Evolutionary conservation across 768 basidiomycete genomes (phyloP), one percentile per base, ranked within the genome.

Genomic region (Suillus americanus): DNA sequence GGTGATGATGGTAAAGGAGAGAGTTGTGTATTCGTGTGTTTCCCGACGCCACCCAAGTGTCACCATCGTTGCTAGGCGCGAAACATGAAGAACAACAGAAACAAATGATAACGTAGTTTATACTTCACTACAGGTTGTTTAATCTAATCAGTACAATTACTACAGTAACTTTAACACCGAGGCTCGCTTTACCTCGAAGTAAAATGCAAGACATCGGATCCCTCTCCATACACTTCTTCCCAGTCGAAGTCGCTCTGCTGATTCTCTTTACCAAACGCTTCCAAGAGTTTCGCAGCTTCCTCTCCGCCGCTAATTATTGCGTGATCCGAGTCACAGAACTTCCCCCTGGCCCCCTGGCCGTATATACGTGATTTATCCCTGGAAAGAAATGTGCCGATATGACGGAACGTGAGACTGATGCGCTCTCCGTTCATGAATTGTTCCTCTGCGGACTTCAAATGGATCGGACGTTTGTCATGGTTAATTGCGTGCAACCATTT

Each of bases 321-420:
- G 38, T 80, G 75, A 12, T 87, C 89, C 3, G 81, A 77, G 46
- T 81, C 85, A 60, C 69, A 80, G 3, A 79, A 84, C 79, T 92
- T 93, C 0, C 82, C 82, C 68, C 74, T 85, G 55, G 88, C 89
- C 2, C 92, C 92, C 68, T 91, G 90, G 0, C 92, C 92, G 70
- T 80, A 92, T 12, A 94, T 94, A 59, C 69, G 77, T 40, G 79
- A 71, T 62, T 77, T 79, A 59, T 84, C 83, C 2, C 72, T 73
- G 16, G 80, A 81, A 66, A 93, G 74, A 75, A 91, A 94, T 23
- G 92, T 94, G 41, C 89, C 90, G 51, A 94, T 93, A 63, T 83
- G 81, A 45, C 91, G 81, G 76, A 94, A 93, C 10, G 92, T 94
- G 69, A 93, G 75, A 70, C 91, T 92, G 72, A 94, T 92, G 55